Percentiles rank a stretch among this genome's conserved stretches.
Evolutionary conservation across 345 rosid genomes (phyloP).

Genomic region (Euclidium syriacum): DNA sequence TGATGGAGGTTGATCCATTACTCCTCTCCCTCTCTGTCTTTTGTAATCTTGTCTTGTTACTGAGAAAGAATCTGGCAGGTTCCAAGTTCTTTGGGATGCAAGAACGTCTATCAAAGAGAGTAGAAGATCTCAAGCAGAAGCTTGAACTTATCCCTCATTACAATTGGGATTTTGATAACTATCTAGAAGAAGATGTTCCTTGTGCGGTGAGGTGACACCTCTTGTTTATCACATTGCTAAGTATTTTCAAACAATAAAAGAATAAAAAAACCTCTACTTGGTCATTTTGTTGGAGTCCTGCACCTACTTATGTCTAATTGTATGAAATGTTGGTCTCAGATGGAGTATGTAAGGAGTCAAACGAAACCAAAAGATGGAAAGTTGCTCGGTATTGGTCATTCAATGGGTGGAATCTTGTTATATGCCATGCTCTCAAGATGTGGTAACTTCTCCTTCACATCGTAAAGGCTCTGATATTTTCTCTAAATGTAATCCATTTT

Average conservation of each 20-base stretch:
- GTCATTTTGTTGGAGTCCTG: not conserved
- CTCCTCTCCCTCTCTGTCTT: not conserved
- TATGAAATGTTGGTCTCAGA: constrained; percentile 36
- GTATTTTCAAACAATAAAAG: not conserved
- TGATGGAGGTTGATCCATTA: constrained; percentile 31
- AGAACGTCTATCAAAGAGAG: constrained; percentile 34
- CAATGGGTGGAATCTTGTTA: constrained; percentile 94
- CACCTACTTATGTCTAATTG: not conserved
- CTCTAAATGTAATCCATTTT: not conserved
- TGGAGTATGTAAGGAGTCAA: constrained; percentile 63
- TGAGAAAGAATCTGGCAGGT: constrained; percentile 12
- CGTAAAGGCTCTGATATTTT: not conserved
- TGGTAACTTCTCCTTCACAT: constrained; percentile 38
- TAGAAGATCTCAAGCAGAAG: constrained; percentile 51
- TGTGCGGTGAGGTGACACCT: constrained; percentile 82
- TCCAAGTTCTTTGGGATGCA: constrained; percentile 31
- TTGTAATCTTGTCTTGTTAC: constrained; percentile 22
- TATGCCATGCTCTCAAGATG: constrained; percentile 68
- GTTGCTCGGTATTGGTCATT: constrained; percentile 83
- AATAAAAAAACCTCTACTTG: constrained; percentile 1
- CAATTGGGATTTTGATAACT: constrained; percentile 91
- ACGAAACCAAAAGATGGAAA: constrained; percentile 66
- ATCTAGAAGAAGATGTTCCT: constrained; percentile 80
- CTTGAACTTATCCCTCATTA: constrained; percentile 54
- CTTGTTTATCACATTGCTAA: constrained; percentile 17